Evolutionary conservation across 2,329 filamentous ascomycete species (phyloP), one percentile per base, ranked within the genome.

Genomic region (Neonectria punicea): DNA sequence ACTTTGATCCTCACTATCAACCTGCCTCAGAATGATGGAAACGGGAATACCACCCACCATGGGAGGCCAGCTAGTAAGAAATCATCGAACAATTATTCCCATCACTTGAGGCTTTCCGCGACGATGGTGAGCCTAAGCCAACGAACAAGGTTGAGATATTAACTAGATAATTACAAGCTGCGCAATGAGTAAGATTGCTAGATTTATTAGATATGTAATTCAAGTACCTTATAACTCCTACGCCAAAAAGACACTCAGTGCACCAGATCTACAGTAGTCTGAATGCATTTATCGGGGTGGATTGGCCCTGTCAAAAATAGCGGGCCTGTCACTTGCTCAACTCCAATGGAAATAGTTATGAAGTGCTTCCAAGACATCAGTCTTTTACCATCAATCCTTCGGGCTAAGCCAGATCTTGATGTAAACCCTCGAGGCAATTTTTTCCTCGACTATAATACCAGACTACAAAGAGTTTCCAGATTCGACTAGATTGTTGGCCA

Each of bases 251-350:
- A 39, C 13, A 34, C 4, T 32, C 10, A 36, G 32, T 13, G 4
- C 6, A 8, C 30, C 30, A 30, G 9, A 30, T 30, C 14, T 36
- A 25, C 5, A 25, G 5, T 25, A n/a, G 22, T 16, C 14, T 18
- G 5, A 36, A 60, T 64, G 61, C 61, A 64, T 20, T 59, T 64
- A 64, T 39, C 61, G 56, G 61, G 61, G 61, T 39, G 36, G 7
- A 18, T 49, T 28, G 22, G 18, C 5, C 9, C 32, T 30, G 30
- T 3, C 18, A 30, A 49, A 56, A 56, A 60, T 59, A 51, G 56
- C 56, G 61, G 61, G 61, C 46, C 60, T 10, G 18, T 22, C 18
- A n/a, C n/a, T 46, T 20, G n/a, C 39, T 10, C n/a, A 13, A n/a
- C 49, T 20, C 10, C 13, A 20, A 8, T 53, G 51, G 36, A 64